These are phyloP conservation scores for Umbilicaria muhlenbergii DNA, from an alignment of 495 filamentous ascomycete species.

Conservation along the genomic window DNA sequence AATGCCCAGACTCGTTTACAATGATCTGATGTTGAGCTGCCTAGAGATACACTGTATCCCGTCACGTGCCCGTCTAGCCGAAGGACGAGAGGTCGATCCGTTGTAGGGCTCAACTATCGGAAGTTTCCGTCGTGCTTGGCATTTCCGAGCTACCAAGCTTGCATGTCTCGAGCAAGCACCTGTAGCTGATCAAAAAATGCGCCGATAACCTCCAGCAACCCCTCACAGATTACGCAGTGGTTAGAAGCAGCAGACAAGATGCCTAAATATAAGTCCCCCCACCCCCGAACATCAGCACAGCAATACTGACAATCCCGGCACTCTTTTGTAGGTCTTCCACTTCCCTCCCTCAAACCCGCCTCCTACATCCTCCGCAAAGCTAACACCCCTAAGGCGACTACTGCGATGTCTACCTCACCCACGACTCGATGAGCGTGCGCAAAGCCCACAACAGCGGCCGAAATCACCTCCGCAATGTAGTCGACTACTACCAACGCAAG, in stretches of 20 bases:
- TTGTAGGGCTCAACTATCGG: too few species aligned
- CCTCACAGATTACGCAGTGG: not conserved
- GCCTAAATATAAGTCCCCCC: constrained; percentile 61
- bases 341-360: not conserved
- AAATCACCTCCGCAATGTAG: constrained; percentile 92
- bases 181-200: too few species aligned
- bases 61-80: too few species aligned
- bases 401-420: constrained; percentile 99
- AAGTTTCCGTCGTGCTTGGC: too few species aligned
- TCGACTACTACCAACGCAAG: constrained; percentile 95
- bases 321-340: constrained; percentile 50
- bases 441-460: constrained; percentile 95
- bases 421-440: constrained; percentile 98
- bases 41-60: too few species aligned
- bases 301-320: constrained; percentile 35
- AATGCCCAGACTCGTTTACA: too few species aligned
- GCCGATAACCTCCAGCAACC: not conserved
- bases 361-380: constrained; percentile 2
- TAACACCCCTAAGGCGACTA: constrained; percentile 60
- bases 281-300: not conserved
- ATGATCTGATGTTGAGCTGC: too few species aligned
- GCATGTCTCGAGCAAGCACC: too few species aligned
- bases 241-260: constrained; percentile 28
- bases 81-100: too few species aligned
- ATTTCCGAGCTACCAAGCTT: too few species aligned